phyloP scores from a whole-genome alignment of 2,329 filamentous ascomycete genomes.

The Xylaria multiplex region DNA sequence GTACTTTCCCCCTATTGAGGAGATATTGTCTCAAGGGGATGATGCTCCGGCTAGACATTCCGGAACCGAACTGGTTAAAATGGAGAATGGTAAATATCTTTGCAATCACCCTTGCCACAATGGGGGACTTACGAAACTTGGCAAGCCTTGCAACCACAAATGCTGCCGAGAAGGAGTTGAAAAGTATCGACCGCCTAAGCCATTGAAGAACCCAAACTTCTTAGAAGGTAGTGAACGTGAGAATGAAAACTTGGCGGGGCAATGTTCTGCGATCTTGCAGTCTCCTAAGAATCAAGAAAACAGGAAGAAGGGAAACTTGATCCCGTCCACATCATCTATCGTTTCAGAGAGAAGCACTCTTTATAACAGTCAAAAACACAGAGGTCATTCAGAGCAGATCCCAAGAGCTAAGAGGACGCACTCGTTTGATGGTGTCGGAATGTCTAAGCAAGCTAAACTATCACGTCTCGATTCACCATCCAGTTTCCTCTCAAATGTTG shows the following conservation, averaged over 20 bases:
- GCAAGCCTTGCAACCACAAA: conserved; percentile 70
- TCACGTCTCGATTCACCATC: conserved; percentile 1
- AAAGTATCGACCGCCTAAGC: conserved; percentile 63
- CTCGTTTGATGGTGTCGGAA: not conserved
- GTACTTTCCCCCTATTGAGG: conserved; percentile 63
- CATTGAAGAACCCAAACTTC: conserved; percentile 37
- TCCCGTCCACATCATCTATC: not conserved
- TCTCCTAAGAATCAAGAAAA: not conserved
- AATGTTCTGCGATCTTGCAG: not conserved
- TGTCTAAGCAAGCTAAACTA: conserved; percentile 25
- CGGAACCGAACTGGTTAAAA: conserved; percentile 56
- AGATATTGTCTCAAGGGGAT: conserved; percentile 51
- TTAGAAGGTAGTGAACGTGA: conserved; percentile 44
- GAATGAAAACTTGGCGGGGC: conserved; percentile 16
- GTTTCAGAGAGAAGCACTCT: not conserved
- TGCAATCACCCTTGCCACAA: conserved; percentile 75
- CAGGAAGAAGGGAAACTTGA: conserved; percentile 4
- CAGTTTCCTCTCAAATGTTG: conserved; percentile 37
- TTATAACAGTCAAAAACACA: not conserved
- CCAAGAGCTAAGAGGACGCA: conserved; percentile 16
- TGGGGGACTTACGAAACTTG: conserved; percentile 50
- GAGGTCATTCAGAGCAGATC: not conserved
- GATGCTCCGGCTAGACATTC: conserved; percentile 8
- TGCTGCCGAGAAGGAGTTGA: conserved; percentile 79
- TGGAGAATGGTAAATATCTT: conserved; percentile 77